Conservation (phyloP, 148 eudicot genomes). For the Rhododendron griersonianum region DNA sequence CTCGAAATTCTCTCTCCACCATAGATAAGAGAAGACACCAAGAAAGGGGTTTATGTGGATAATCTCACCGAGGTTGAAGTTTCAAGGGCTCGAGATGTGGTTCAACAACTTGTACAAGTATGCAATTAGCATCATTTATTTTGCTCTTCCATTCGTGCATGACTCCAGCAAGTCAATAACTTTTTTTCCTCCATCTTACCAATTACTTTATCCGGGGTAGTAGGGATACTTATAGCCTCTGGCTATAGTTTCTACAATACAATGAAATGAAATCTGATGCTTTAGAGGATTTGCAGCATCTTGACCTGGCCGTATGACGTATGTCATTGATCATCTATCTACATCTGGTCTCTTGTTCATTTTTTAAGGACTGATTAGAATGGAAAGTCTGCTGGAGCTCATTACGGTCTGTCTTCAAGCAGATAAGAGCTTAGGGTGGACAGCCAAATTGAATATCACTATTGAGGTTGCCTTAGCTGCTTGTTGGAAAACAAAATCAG, state of each 20-base stretch:
- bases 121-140: slow-evolving; percentile 4
- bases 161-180: neutral
- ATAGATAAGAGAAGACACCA: slow-evolving; percentile 90
- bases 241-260: neutral
- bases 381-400: neutral
- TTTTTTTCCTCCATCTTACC: neutral
- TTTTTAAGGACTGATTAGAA: neutral
- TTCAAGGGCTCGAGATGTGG: slow-evolving; percentile 80
- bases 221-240: neutral
- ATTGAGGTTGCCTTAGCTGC: neutral
- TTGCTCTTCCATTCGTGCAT: neutral
- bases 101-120: slow-evolving; percentile 91
- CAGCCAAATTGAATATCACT: neutral
- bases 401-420: neutral
- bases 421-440: neutral
- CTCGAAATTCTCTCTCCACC: neutral
- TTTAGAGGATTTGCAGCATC: neutral
- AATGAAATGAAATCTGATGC: neutral
- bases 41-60: slow-evolving; percentile 94
- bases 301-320: neutral
- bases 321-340: slow-evolving; percentile 2
- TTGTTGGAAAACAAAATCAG: neutral
- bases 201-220: neutral
- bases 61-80: slow-evolving; percentile 86
- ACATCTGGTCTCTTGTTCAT: neutral